Evolutionary conservation across 106 monocot species (phyloP).

Genomic region (Dendrobium nobile): DNA sequence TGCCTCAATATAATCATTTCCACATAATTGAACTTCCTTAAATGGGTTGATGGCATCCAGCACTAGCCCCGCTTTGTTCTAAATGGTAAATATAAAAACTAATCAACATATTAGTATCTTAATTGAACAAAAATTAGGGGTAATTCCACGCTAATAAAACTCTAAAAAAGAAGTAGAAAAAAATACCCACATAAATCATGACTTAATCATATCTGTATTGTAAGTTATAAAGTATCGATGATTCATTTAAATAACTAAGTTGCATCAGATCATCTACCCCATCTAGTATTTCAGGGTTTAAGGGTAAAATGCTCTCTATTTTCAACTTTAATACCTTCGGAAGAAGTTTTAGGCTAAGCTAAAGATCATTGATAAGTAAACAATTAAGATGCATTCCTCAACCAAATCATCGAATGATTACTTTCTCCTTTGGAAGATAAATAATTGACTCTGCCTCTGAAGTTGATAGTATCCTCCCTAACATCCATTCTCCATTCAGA

Average conservation of each 20-base stretch:
- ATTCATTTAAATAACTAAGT: slow-evolving; percentile 93
- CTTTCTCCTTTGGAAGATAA: slow-evolving; percentile 57
- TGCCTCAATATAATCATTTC: slow-evolving; percentile 73
- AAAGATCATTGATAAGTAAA: background rate
- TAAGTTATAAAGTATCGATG: slow-evolving; percentile 82
- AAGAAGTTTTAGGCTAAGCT: background rate
- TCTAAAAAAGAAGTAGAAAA: background rate
- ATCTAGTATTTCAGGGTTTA: slow-evolving; percentile 94
- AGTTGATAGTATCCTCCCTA: slow-evolving; percentile 65
- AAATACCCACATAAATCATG: slow-evolving; percentile 81
- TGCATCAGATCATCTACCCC: slow-evolving; percentile 98
- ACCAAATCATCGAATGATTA: slow-evolving; percentile 17
- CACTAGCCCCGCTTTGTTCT: slow-evolving; percentile 96
- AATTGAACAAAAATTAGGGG: background rate
- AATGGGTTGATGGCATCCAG: slow-evolving; percentile 92
- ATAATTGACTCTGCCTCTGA: slow-evolving; percentile 57
- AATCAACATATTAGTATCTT: background rate
- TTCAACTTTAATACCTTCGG: slow-evolving; percentile 57
- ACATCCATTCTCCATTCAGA: slow-evolving; percentile 73
- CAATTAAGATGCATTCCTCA: background rate
- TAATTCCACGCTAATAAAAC: background rate
- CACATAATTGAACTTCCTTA: slow-evolving; percentile 74
- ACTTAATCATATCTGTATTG: slow-evolving; percentile 75
- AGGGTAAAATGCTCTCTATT: slow-evolving; percentile 64
- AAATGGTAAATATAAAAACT: background rate